A percentile compares a stretch with the other conserved stretches of the same genome.
Conservation (phyloP, 139 green algal species). For the Edaphochlamys debaryana region DNA sequence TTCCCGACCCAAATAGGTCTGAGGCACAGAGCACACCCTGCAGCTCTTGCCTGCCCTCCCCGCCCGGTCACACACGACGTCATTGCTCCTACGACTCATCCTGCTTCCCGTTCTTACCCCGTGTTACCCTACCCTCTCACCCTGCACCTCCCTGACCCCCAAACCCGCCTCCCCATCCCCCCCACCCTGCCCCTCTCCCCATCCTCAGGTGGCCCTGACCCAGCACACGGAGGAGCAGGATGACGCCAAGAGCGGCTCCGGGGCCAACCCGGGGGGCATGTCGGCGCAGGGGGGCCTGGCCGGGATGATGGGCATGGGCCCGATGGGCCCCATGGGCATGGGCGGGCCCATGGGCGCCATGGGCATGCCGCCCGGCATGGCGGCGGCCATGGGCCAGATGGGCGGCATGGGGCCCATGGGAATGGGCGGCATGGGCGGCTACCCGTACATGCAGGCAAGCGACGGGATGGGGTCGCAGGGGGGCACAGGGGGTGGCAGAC, state of each 20-base stretch:
- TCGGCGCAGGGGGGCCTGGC: too few species aligned
- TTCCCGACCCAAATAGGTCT: too few species aligned
- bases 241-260: conserved; percentile 26
- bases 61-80: too few species aligned
- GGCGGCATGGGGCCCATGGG: conserved; percentile 36
- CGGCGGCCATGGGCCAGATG: not conserved
- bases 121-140: too few species aligned
- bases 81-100: too few species aligned
- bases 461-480: not conserved
- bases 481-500: too few species aligned
- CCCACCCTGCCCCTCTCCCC: too few species aligned
- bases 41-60: too few species aligned
- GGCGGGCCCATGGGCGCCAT: not conserved
- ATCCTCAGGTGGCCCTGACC: not conserved
- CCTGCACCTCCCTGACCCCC: not conserved
- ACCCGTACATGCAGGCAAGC: not conserved
- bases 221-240: conserved; percentile 22
- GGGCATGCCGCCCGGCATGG: conserved; percentile 7
- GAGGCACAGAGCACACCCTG: too few species aligned
- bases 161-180: too few species aligned
- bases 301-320: not conserved
- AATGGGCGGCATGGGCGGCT: not conserved
- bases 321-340: not conserved
- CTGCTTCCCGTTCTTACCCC: too few species aligned
- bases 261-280: conserved; percentile 15